These are phyloP conservation scores for Edaphochlamys debaryana DNA, from an alignment of 139 green algal species.

Conservation along the genomic window DNA sequence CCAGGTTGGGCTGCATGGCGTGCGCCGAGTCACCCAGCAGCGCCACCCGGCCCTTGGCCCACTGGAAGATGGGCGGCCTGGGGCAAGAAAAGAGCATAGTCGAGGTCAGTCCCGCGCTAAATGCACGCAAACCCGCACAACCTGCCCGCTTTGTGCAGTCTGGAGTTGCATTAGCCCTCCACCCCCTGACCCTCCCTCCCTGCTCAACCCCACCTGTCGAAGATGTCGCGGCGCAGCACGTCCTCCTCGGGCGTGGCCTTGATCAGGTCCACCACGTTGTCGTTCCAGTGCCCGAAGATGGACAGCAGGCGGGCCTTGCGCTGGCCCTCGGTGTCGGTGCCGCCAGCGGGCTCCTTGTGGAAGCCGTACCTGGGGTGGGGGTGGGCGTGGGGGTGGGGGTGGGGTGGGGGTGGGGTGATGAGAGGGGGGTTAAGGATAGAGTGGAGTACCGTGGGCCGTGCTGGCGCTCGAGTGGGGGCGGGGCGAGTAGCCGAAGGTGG, in stretches of 20 bases:
- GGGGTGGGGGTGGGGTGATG: too few relatives aligned
- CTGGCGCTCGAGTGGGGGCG: too few relatives aligned
- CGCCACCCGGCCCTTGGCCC: slow-evolving; percentile 85
- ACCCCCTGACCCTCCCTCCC: neutral
- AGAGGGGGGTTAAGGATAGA: too few relatives aligned
- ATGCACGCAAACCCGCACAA: neutral
- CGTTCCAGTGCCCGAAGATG: slow-evolving; percentile 92
- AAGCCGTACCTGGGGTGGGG: slow-evolving; percentile 86
- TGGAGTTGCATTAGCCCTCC: too few relatives aligned
- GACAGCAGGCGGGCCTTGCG: slow-evolving; percentile 87
- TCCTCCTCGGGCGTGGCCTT: slow-evolving; percentile 92
- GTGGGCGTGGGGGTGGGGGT: neutral
- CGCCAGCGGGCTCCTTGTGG: slow-evolving; percentile 88
- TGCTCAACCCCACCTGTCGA: slow-evolving; percentile 79
- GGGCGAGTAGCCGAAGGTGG: too few relatives aligned
- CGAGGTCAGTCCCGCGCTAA: neutral
- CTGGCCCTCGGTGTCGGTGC: slow-evolving; percentile 60
- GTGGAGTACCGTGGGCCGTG: too few relatives aligned
- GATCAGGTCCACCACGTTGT: slow-evolving; percentile 81
- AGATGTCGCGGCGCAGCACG: slow-evolving; percentile 96
- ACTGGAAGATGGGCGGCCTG: slow-evolving; percentile 80
- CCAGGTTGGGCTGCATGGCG: slow-evolving; percentile 99
- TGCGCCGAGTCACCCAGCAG: slow-evolving; percentile 96
- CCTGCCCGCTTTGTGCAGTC: too few relatives aligned
- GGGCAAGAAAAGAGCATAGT: neutral